Evolutionary conservation across 108 stramenopile genomes (phyloP).

Genomic region (Nitzschia sp.): DNA sequence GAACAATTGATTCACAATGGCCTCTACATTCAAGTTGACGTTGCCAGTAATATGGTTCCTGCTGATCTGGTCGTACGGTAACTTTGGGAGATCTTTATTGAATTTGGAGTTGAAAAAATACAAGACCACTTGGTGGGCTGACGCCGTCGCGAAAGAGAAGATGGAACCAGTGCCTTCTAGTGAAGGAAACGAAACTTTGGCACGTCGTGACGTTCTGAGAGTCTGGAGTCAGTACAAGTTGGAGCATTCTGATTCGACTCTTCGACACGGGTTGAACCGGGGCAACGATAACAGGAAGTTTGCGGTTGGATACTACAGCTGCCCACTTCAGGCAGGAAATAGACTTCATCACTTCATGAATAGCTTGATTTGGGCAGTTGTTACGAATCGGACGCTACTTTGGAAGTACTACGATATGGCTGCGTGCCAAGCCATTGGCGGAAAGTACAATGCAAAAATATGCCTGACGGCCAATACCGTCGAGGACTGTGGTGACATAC

Average conservation of each 20-base stretch:
- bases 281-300: background rate
- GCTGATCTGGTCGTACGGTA: too few species aligned
- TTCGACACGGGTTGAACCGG: background rate
- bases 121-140: too few species aligned
- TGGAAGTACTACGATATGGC: slow-evolving; percentile 16
- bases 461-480: background rate
- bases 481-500: slow-evolving; percentile 10
- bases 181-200: background rate
- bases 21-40: too few species aligned
- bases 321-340: slow-evolving; percentile 29
- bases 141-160: too few species aligned
- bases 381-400: slow-evolving; percentile 34
- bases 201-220: background rate
- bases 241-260: slow-evolving; percentile 1
- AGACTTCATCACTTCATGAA: slow-evolving; percentile 28
- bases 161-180: too few species aligned
- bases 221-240: slow-evolving; percentile 22
- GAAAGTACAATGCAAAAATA: background rate
- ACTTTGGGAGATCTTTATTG: too few species aligned
- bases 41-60: too few species aligned
- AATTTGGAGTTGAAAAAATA: too few species aligned
- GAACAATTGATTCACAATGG: too few species aligned
- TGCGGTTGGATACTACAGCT: slow-evolving; percentile 18
- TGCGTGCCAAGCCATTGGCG: background rate
- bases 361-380: slow-evolving; percentile 18